phyloP scores from a whole-genome alignment of 805 yeast species.

The Candida suzukii region DNA sequence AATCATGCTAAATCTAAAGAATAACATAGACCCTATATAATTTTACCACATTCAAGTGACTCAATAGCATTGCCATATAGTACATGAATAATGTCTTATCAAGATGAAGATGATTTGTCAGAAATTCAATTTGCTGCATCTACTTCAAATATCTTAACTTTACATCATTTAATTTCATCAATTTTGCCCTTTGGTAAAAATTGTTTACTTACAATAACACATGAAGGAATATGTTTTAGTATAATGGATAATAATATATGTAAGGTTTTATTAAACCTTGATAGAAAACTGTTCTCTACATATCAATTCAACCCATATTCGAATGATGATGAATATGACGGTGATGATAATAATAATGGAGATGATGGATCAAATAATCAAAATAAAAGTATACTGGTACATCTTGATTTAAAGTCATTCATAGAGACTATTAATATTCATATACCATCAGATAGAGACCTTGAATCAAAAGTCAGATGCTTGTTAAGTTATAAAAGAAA shows the following conservation, averaged over 20 bases:
- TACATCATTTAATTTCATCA: conserved; percentile 20
- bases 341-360: conserved; percentile 8
- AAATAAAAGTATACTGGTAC: conserved; percentile 20
- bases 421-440: conserved; percentile 44
- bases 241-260: conserved; percentile 39
- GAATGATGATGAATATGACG: background rate
- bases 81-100: too few relatives aligned
- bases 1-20: too few relatives aligned
- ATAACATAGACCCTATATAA: too few relatives aligned
- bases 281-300: conserved; percentile 27
- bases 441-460: conserved; percentile 9
- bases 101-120: background rate
- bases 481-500: conserved; percentile 41
- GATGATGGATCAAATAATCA: conserved; percentile 5
- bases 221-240: conserved; percentile 45
- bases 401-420: conserved; percentile 38
- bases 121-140: conserved; percentile 19
- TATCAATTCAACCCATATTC: conserved; percentile 15
- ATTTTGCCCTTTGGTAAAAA: conserved; percentile 23
- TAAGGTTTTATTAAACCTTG: conserved; percentile 30
- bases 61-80: too few relatives aligned
- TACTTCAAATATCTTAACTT: conserved; percentile 16
- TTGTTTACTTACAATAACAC: conserved; percentile 29
- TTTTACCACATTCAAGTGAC: too few relatives aligned
- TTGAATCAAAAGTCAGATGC: conserved; percentile 31